Conservation (phyloP, 1,284 basidiomycete species). For the Neonothopanus nambi region DNA sequence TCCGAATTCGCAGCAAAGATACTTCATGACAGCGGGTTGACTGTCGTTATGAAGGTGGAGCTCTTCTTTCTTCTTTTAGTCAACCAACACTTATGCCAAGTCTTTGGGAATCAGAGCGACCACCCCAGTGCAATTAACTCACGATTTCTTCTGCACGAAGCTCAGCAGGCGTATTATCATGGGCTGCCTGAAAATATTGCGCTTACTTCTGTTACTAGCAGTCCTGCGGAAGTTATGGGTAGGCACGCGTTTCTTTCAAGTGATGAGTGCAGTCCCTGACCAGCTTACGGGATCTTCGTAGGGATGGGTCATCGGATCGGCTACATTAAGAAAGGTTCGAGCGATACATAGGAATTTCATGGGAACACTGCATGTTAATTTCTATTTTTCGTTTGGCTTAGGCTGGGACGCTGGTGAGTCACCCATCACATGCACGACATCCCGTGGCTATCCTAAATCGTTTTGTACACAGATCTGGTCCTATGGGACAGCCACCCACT, state of each 20-base stretch:
- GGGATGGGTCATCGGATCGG: conserved; percentile 65
- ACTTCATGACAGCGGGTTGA: conserved; percentile 25
- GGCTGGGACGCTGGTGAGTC: conserved; percentile 35
- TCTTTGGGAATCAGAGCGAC: conserved; percentile 49
- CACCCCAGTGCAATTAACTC: conserved; percentile 64
- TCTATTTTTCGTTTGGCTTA: no score
- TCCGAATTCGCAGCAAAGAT: conserved; percentile 29
- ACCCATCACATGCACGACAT: conserved; percentile 16
- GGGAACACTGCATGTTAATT: no score
- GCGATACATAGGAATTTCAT: neutral
- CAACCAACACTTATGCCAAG: neutral
- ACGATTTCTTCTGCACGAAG: conserved; percentile 69
- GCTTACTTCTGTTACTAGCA: conserved; percentile 62
- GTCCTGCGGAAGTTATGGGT: conserved; percentile 62
- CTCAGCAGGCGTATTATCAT: conserved; percentile 68
- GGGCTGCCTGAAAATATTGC: conserved; percentile 46
- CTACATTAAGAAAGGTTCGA: conserved; percentile 51
- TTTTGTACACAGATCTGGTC: conserved; percentile 61
- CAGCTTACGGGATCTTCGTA: neutral
- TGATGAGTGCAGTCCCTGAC: no score
- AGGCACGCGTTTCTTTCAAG: neutral
- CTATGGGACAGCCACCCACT: conserved; percentile 90
- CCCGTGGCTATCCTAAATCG: neutral
- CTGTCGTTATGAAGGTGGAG: conserved; percentile 48
- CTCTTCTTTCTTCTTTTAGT: neutral